Base-by-base conservation (phyloP, 768 basidiomycete species). In the Suillus decipiens region DNA sequence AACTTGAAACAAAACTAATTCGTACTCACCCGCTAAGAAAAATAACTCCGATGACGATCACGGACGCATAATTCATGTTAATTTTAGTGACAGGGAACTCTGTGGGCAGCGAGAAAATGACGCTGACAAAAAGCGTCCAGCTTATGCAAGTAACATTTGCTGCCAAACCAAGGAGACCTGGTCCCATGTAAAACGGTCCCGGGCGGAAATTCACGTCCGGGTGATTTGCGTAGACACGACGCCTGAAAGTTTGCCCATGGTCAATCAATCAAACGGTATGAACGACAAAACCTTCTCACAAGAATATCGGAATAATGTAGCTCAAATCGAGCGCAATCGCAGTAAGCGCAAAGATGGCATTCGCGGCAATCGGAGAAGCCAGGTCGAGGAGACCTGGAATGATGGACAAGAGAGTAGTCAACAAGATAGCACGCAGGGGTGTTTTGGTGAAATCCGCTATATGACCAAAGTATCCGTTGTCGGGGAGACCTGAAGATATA, bases 1-100 rank as follows among this genome's bases (percentile, higher is more conserved):
- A 17, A 17, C 12, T 14, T 60, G 43, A 22, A 47, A 60, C 6
- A 28, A n/a, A 45, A 59, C 8, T 15, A 22, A 33, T 31, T 39
- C 10, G 17, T 28, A 77, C 82, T 62, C 69, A 86, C 84, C 80
- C 79, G 28, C 83, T 80, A n/a, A 86, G 75, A 56, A 83, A 69
- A 64, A 86, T 71, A 31, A 86, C 84, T 31, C 84, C 80, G 48
- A 80, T 67, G 7, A 85, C 84, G 64, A 87, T 86, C 63, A 89
- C 89, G 36, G 88, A 84, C n/a, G 89, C 88, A 68, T 93, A 93
- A 71, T 93, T 92, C 89, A 93, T 92, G 63, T 87, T 91, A 36
- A 80, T 71, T 43, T 75, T 68, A n/a, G 88, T 90, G 19, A 92
- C 88, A 3, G 93, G 92, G 47, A 80, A 75, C 48, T 84, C 70